phyloP scores from a whole-genome alignment of 2,329 filamentous ascomycete genomes.

The Zymoseptoria brevis region DNA sequence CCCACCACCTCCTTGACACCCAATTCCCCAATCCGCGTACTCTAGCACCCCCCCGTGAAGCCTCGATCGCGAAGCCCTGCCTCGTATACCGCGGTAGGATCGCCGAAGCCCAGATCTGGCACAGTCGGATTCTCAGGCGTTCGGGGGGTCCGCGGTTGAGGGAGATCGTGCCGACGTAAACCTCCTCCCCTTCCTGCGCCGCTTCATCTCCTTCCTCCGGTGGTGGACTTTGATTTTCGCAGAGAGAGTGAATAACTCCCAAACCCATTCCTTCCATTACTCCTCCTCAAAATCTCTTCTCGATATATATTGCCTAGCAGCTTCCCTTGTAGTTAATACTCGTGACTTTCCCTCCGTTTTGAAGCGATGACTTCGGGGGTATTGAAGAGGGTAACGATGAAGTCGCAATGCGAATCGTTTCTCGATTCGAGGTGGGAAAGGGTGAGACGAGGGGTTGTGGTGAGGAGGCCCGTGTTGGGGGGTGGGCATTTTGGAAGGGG shows the following conservation, averaged over 20 bases:
- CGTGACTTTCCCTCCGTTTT: neutral
- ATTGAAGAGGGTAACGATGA: neutral
- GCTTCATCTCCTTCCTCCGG: no score
- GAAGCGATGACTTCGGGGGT: neutral
- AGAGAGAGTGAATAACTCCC: no score
- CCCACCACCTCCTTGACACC: neutral
- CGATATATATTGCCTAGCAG: no score
- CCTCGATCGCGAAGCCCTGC: neutral
- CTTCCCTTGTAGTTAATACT: neutral
- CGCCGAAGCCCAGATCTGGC: neutral
- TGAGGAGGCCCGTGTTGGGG: neutral
- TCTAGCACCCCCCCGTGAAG: neutral
- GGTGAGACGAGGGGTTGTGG: neutral
- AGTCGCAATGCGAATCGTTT: neutral
- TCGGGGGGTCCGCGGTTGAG: neutral
- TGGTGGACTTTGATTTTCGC: no score
- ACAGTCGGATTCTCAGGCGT: neutral
- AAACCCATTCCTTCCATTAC: no score
- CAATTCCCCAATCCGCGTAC: neutral
- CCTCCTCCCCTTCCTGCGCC: neutral
- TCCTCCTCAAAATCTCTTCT: no score
- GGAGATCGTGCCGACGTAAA: neutral
- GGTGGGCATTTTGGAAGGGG: no score
- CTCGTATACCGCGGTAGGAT: neutral
- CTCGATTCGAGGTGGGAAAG: neutral